Base-by-base conservation (phyloP, 2,329 filamentous ascomycete species). In the Aspergillus sp. region DNA sequence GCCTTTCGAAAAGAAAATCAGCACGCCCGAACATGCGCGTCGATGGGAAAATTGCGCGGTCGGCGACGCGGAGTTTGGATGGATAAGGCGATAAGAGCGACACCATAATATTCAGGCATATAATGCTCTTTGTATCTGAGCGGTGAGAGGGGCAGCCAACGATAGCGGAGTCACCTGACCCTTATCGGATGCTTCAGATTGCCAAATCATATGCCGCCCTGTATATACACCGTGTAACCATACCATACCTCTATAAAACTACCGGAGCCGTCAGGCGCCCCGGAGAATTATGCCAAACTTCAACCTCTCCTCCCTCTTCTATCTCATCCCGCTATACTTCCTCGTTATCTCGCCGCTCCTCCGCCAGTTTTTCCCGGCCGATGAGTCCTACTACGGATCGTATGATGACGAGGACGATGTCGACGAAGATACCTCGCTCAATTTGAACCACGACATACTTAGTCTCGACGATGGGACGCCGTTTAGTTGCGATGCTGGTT, bases 241-340 rank as follows among this genome's bases (percentile, higher is more conserved):
- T 18, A 18, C 39, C 39, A 30, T 11, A 30, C 26, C 9, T 7
- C 5, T 11, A 30, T 11, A 30, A 30, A 30, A 30, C 26, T 30
- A 30, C 26, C 26, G 26, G 26, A 30, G 26, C 26, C 26, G 26
- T 9, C 26, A 4, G 26, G 26, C 26, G 26, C 26, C 26, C 26
- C 26, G 9, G 26, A 4, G 26, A 20, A 71, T 34, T 26, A 58
- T 55, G 51, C 52, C 24, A 17, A 56, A 47, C n/a, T 6, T 60
- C 43, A 55, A 64, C 36, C 48, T 68, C 39, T 72, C 67, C 38
- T 74, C 69, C 64, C 50, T 69, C 50, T 64, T 75, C 49, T 75
- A 75, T 60, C 65, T 73, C 30, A 59, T 75, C 49, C 73, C 73
- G 0, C 54, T 74, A 11, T 75, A 75, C 62, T 57, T 75, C 43